phyloP scores from a whole-genome alignment of 306 rosid genomes.

The Pterocarpus macrocarpus region DNA sequence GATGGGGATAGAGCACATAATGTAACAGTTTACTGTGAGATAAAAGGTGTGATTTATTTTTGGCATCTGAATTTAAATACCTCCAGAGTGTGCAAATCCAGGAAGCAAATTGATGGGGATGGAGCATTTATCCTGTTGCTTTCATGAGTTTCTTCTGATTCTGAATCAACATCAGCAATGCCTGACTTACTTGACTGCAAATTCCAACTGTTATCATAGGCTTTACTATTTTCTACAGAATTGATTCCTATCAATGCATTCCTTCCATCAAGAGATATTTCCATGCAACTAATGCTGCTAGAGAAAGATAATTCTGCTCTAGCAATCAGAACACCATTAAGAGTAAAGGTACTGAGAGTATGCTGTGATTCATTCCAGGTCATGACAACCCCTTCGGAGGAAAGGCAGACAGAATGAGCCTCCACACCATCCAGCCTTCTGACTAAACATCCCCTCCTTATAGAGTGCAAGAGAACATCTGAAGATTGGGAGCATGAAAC shows the following conservation, averaged over 20 bases:
- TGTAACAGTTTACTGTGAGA: constrained; percentile 23
- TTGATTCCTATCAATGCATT: constrained; percentile 86
- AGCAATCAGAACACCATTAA: constrained; percentile 80
- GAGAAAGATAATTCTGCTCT: constrained; percentile 68
- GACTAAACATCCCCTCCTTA: constrained; percentile 79
- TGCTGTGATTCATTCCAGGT: constrained; percentile 78
- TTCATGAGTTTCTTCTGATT: constrained; percentile 56
- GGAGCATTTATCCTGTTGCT: constrained; percentile 68
- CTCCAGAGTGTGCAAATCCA: constrained; percentile 88
- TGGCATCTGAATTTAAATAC: constrained; percentile 55
- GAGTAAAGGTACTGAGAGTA: constrained; percentile 79
- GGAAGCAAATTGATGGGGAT: constrained; percentile 85
- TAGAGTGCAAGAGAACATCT: constrained; percentile 88
- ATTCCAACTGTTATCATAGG: constrained; percentile 57
- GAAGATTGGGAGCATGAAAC: constrained; percentile 86
- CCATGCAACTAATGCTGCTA: constrained; percentile 83
- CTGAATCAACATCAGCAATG: constrained; percentile 51
- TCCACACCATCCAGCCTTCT: constrained; percentile 82
- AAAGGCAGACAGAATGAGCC: constrained; percentile 84
- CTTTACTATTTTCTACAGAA: constrained; percentile 53
- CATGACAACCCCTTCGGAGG: constrained; percentile 86
- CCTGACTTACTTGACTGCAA: constrained; percentile 54
- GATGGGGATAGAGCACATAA: constrained; percentile 1
- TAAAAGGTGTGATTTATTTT: constrained; percentile 34
- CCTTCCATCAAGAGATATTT: constrained; percentile 84